Conservation (phyloP, 192 early-diverging fungal species). For the Funneliformis mosseae region DNA sequence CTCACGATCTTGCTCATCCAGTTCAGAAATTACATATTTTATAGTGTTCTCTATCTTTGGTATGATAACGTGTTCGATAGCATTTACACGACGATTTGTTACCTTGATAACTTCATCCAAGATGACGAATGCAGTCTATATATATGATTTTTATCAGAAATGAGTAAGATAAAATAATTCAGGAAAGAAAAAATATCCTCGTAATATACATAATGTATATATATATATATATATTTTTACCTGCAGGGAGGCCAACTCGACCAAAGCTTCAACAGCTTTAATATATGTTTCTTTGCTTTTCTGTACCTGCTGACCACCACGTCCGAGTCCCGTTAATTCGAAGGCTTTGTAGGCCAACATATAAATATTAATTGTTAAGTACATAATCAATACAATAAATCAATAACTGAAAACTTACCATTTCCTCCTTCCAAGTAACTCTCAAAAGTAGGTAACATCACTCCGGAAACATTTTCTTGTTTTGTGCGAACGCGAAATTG, state of each 20-base stretch:
- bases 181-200: not conserved
- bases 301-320: slow-evolving; percentile 97
- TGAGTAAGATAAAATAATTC: too few species aligned
- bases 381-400: not conserved
- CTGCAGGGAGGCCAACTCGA: slow-evolving; percentile 98
- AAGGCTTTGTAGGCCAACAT: slow-evolving; percentile 58
- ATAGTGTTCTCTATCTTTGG: slow-evolving; percentile 99
- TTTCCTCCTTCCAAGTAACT: slow-evolving; percentile 84
- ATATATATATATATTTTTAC: slow-evolving; percentile 43
- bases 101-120: slow-evolving; percentile 99
- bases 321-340: slow-evolving; percentile 97
- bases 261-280: slow-evolving; percentile 91
- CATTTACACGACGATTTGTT: slow-evolving; percentile 98
- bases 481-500: slow-evolving; percentile 90
- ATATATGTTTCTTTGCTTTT: slow-evolving; percentile 93
- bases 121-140: slow-evolving; percentile 95
- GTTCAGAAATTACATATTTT: slow-evolving; percentile 91
- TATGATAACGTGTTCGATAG: slow-evolving; percentile 99
- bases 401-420: slow-evolving; percentile 52
- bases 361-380: not conserved
- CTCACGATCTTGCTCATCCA: slow-evolving; percentile 98
- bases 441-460: slow-evolving; percentile 93
- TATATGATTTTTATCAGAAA: not conserved
- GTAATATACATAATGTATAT: not conserved
- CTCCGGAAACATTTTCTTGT: slow-evolving; percentile 97